These are phyloP conservation scores for Ceratorhiza oryzae-sativae DNA, from an alignment of 1,284 basidiomycete species.

Conservation along the genomic window DNA sequence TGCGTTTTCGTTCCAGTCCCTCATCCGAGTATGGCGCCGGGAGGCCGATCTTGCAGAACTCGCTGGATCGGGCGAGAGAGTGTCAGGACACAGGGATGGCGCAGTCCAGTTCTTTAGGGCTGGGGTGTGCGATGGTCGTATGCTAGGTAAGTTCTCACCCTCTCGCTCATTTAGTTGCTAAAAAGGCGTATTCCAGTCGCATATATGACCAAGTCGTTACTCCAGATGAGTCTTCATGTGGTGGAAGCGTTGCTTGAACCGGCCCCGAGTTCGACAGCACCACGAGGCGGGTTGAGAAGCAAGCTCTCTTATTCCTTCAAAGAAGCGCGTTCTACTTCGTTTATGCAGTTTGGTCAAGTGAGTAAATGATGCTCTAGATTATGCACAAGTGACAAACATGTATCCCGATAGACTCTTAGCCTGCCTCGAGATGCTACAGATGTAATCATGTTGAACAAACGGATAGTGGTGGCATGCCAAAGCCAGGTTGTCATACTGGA, in stretches of 20 bases:
- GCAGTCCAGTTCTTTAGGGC: constrained; percentile 67
- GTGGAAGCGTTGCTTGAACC: constrained; percentile 52
- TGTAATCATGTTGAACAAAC: constrained; percentile 64
- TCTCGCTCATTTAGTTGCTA: neutral
- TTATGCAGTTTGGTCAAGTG: constrained; percentile 69
- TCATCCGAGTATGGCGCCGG: constrained; percentile 64
- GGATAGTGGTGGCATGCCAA: constrained; percentile 67
- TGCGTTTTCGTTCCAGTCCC: constrained; percentile 72
- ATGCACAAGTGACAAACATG: neutral
- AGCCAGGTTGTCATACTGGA: constrained; percentile 69
- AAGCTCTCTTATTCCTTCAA: constrained; percentile 12
- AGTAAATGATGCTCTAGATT: constrained; percentile 44
- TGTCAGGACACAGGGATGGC: constrained; percentile 57
- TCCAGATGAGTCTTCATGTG: constrained; percentile 63
- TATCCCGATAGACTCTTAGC: constrained; percentile 60
- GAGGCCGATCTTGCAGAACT: constrained; percentile 57
- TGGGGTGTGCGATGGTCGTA: constrained; percentile 60
- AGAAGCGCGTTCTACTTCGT: constrained; percentile 52
- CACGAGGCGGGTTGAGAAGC: constrained; percentile 23
- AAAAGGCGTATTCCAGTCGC: constrained; percentile 58
- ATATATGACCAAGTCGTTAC: constrained; percentile 67
- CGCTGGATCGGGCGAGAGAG: constrained; percentile 63
- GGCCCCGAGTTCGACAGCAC: constrained; percentile 44
- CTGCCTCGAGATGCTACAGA: constrained; percentile 65
- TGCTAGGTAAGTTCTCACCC: constrained; percentile 56